phyloP scores from a whole-genome alignment of 495 filamentous ascomycete genomes.

The Penicillium tannophilum region DNA sequence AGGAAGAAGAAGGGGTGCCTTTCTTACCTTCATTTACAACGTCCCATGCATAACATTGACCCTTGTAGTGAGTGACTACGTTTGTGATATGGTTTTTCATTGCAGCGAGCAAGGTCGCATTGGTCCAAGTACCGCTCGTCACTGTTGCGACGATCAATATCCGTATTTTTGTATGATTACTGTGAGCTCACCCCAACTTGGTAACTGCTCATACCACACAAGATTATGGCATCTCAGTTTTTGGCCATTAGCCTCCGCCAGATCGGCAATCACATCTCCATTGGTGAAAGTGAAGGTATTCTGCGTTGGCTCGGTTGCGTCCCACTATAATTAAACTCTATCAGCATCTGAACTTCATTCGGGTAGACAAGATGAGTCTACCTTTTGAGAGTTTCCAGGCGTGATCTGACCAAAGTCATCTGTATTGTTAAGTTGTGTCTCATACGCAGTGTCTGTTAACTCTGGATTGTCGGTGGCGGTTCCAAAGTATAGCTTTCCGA shows the following conservation, averaged over 20 bases:
- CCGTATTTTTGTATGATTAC: neutral
- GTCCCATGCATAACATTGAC: slow-evolving; percentile 53
- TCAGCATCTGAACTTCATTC: neutral
- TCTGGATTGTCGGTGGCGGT: slow-evolving; percentile 58
- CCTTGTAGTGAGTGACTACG: slow-evolving; percentile 57
- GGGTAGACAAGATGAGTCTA: neutral
- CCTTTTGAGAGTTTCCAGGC: slow-evolving; percentile 61
- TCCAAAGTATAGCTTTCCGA: slow-evolving; percentile 60
- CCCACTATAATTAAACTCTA: slow-evolving; percentile 40
- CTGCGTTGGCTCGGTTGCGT: slow-evolving; percentile 50
- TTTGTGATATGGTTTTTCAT: slow-evolving; percentile 43
- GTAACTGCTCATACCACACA: slow-evolving; percentile 65
- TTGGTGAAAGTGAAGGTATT: slow-evolving; percentile 51
- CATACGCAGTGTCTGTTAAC: slow-evolving; percentile 53
- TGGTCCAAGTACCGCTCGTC: slow-evolving; percentile 55
- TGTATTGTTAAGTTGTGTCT: slow-evolving; percentile 45
- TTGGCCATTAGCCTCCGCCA: slow-evolving; percentile 57
- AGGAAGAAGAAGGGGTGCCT: neutral
- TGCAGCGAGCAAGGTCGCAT: slow-evolving; percentile 51
- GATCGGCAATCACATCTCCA: slow-evolving; percentile 52
- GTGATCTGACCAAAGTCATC: slow-evolving; percentile 62
- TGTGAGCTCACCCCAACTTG: slow-evolving; percentile 51
- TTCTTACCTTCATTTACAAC: slow-evolving; percentile 41
- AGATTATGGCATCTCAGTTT: slow-evolving; percentile 60
- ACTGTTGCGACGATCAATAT: slow-evolving; percentile 34